Evolutionary conservation across 2,329 filamentous ascomycete genomes (phyloP).

Genomic region (Westerdykella ornata): DNA sequence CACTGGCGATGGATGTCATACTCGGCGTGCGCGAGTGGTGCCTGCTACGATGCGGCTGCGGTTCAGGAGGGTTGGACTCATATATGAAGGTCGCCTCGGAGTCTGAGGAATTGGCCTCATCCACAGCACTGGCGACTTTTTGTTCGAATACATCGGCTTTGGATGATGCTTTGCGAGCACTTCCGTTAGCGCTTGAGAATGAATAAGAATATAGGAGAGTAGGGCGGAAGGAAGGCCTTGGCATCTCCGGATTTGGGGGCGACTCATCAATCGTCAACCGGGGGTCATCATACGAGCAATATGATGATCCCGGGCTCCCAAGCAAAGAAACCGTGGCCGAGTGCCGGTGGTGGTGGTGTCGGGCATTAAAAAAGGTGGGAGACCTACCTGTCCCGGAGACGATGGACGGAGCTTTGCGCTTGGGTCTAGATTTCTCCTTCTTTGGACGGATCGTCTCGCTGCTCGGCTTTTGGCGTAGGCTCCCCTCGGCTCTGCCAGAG

Average conservation of each 20-base stretch:
- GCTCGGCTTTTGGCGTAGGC: slow-evolving; percentile 77
- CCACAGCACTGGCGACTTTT: slow-evolving; percentile 90
- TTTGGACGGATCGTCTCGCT: slow-evolving; percentile 93
- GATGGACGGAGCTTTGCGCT: slow-evolving; percentile 67
- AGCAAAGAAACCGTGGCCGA: slow-evolving; percentile 23
- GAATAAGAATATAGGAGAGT: slow-evolving; percentile 33
- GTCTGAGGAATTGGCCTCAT: slow-evolving; percentile 92
- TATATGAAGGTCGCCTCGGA: slow-evolving; percentile 99
- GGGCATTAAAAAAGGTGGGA: slow-evolving; percentile 30
- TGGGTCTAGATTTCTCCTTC: slow-evolving; percentile 79
- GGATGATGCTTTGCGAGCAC: slow-evolving; percentile 61
- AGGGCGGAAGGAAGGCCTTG: slow-evolving; percentile 16
- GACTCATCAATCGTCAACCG: slow-evolving; percentile 21
- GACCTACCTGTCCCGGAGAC: slow-evolving; percentile 66
- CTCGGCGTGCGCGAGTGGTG: slow-evolving; percentile 94
- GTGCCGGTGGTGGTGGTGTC: slow-evolving; percentile 18
- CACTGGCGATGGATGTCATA: slow-evolving; percentile 71
- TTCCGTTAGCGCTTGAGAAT: slow-evolving; percentile 33
- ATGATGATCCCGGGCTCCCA: slow-evolving; percentile 24
- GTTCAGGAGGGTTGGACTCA: slow-evolving; percentile 80
- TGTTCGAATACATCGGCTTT: slow-evolving; percentile 98
- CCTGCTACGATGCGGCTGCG: slow-evolving; percentile 57
- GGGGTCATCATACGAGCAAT: slow-evolving; percentile 27
- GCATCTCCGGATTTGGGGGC: slow-evolving; percentile 25
- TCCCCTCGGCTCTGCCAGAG: slow-evolving; percentile 61